A percentile compares a stretch with the other conserved stretches of the same genome.
These are phyloP conservation scores for Hypericum perforatum DNA, from an alignment of 345 rosid species.

Conservation along the genomic window DNA sequence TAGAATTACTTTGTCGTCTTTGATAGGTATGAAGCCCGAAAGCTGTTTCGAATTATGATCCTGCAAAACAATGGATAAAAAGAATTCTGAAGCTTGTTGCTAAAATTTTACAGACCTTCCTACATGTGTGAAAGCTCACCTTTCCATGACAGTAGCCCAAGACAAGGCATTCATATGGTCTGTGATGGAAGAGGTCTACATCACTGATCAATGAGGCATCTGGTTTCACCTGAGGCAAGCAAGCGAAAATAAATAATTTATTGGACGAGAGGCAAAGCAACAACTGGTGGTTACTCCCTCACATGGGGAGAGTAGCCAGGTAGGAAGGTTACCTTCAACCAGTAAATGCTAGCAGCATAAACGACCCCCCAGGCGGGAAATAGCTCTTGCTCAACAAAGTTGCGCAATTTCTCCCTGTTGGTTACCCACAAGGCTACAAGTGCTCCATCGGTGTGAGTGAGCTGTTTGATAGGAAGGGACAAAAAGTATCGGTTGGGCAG, in stretches of 20 bases:
- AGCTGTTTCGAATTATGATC: constrained; percentile 18
- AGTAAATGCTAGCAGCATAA: constrained; percentile 45
- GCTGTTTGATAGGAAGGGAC: constrained; percentile 70
- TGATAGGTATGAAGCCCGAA: constrained; percentile 24
- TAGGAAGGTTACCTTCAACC: constrained; percentile 58
- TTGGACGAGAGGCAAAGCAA: constrained; percentile 10
- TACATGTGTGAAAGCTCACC: constrained; percentile 26
- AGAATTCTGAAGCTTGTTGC: constrained; percentile 6
- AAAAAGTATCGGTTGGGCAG: constrained; percentile 73
- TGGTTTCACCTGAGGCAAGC: constrained; percentile 55
- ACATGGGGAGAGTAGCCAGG: not conserved
- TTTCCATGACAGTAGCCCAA: constrained; percentile 43
- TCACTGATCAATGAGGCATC: constrained; percentile 69
- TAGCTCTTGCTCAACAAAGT: constrained; percentile 63
- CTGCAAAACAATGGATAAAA: constrained; percentile 24
- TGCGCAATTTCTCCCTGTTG: constrained; percentile 67
- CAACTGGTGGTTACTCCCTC: constrained; percentile 9
- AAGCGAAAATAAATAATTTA: constrained; percentile 3
- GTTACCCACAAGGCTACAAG: constrained; percentile 92
- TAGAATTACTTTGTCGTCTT: constrained; percentile 37
- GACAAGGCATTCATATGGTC: constrained; percentile 82
- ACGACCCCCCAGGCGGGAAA: constrained; percentile 71
- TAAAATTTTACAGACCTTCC: not conserved
- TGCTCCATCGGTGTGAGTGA: constrained; percentile 61
- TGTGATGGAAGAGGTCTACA: constrained; percentile 78